Base-by-base conservation (phyloP, 768 basidiomycete genomes). In the Scleroderma bovista region DNA sequence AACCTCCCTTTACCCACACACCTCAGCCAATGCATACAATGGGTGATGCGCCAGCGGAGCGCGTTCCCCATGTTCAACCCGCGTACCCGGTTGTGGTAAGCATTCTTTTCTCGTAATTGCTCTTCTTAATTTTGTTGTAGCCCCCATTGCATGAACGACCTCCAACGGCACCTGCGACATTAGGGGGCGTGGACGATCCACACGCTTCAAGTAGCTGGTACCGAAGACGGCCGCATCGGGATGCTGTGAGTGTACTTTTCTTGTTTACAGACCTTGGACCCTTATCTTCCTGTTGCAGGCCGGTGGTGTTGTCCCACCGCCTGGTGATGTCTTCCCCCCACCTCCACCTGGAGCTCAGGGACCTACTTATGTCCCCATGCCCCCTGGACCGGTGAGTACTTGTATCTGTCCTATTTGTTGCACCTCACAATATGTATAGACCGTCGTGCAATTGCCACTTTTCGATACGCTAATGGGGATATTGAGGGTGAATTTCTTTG, bases 401-500 rank as follows among this genome's bases (percentile, higher is more conserved):
- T n/a, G 16, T 6, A 39, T 6, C n/a, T n/a, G 10, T 2, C 2
- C 7, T 20, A 19, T 9, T 17, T 4, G 9, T 7, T 12, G 9
- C 3, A 6, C 15, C 31, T 19, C n/a, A 7, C 47, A 42, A 10
- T 54, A 46, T 47, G 37, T 15, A 20, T 53, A 86, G 84, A 77
- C 81, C 23, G 69, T 79, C 47, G 77, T 86, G 12, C 76, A 82
- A 55, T 50, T 86, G 3, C 84, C 84, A 2, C 69, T 84, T 2
- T 86, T 88, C 49, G 79, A 86, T 46, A 81, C 83, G 1, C 71
- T 90, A 48, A 76, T 91, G 74, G 74, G 78, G 39, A 75, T 90
- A 50, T 66, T 88, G 22, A 70, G 86, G 50, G 87, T 86, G 57
- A 55, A 77, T 17, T 33, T 32, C 57, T 51, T 47, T 43, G 32